Conservation (phyloP, 352 stramenopile species). For the Globisporangium mamillatum region DNA sequence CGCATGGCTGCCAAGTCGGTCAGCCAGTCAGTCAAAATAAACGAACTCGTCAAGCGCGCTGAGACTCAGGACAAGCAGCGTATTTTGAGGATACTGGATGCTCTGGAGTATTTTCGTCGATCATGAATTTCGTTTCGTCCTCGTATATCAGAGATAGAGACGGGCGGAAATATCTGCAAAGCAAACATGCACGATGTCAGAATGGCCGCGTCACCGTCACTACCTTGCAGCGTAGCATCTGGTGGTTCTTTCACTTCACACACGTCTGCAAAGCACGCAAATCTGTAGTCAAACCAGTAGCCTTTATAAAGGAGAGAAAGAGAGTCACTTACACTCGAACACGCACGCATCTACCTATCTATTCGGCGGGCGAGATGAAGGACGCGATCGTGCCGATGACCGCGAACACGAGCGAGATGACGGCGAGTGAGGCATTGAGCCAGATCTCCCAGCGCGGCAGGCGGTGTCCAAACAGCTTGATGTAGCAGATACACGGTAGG, state of each 20-base stretch:
- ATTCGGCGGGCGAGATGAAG: slow-evolving; percentile 63
- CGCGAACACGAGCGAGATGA: slow-evolving; percentile 64
- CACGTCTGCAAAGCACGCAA: background rate
- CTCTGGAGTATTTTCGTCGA: background rate
- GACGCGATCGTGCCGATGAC: slow-evolving; percentile 76
- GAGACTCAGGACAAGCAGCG: background rate
- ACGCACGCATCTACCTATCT: slow-evolving; percentile 12
- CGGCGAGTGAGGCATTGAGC: slow-evolving; percentile 55
- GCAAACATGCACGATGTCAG: background rate
- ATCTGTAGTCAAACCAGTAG: no score
- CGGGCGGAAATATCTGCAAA: background rate
- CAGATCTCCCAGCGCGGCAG: slow-evolving; percentile 47
- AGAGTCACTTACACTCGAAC: background rate
- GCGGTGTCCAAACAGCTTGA: slow-evolving; percentile 72
- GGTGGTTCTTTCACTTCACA: background rate
- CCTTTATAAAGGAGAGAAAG: background rate
- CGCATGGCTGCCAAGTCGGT: background rate
- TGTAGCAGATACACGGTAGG: slow-evolving; percentile 80
- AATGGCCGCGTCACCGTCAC: background rate
- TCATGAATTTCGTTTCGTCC: background rate
- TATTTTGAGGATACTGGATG: background rate
- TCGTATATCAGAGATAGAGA: background rate
- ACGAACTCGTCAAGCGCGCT: background rate
- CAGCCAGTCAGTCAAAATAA: background rate
- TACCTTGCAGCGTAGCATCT: background rate